Evolutionary conservation across 371 early-diverging fungal species (phyloP), one percentile per base, ranked within the genome.

Genomic region (Haplosporangium sp.): DNA sequence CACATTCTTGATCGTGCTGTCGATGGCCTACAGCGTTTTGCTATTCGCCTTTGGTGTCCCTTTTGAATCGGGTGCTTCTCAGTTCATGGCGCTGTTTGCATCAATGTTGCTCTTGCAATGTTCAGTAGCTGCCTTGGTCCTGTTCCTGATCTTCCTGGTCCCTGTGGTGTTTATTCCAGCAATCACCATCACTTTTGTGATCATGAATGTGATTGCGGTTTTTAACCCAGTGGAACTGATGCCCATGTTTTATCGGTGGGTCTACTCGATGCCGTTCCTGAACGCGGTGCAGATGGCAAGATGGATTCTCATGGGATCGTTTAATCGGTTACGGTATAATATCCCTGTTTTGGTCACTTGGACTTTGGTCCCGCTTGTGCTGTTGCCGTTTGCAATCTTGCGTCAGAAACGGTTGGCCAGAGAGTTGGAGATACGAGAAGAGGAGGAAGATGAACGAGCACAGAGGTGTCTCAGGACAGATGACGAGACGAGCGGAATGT

Each of bases 221-320:
- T 77, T 77, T 54, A 77, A 77, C 53, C 64, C 77, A 16, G 68
- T 64, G 9, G 77, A 77, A 41, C 40, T 77, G 43, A 61, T 72
- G 72, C 72, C 77, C 0, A 14, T 11, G 20, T 71, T 71, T 42
- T 77, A 77, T 45, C 52, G 54, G 36, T 77, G 77, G 77, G 77
- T 61, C 12, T 71, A 77, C 13, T 72, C 77, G 23, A 77, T 77
- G 77, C 77, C 77, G 4, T 77, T 77, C 68, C 38, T 77, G 62
- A 77, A 77, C 36, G 77, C 77, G 5, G 77, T 77, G 5, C 72
- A 77, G 38, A 67, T 77, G 5, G 58, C 77, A 6, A 52, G 77
- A 21, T 71, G 55, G 42, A 72, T 77, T 16, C 62, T 77, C 18
- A 67, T 77, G 77, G 77, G 77, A 10, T 77, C 77, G 8, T 71